Percentiles rank a stretch among this genome's conserved stretches.
Evolutionary conservation across 441 rosid species (phyloP).

Genomic region (Geranium incanum): DNA sequence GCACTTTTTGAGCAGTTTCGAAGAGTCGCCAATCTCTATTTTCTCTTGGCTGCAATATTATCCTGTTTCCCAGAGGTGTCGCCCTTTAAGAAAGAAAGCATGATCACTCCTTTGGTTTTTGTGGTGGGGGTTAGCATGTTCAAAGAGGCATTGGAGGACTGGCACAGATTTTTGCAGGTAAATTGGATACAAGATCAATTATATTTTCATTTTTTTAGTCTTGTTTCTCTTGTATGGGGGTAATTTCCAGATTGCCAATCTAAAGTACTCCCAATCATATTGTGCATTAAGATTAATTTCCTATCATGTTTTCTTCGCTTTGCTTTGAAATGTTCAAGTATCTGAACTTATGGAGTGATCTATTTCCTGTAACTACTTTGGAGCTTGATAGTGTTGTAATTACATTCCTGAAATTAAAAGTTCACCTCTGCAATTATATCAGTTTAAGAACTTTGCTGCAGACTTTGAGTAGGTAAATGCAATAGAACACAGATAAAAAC

Average conservation of each 20-base stretch:
- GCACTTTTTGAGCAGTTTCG: slow-evolving; percentile 91
- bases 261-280: not conserved
- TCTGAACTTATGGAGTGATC: slow-evolving; percentile 1
- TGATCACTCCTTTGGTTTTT: slow-evolving; percentile 64
- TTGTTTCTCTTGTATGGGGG: too few species aligned
- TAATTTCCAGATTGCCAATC: too few species aligned
- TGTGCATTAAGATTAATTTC: slow-evolving; percentile 5
- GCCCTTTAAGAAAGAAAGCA: slow-evolving; percentile 70
- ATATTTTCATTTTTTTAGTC: slow-evolving; percentile 25
- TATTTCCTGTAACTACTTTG: not conserved
- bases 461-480: not conserved
- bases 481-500: not conserved
- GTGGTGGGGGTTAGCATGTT: slow-evolving; percentile 83
- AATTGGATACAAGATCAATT: slow-evolving; percentile 23
- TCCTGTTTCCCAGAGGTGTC: slow-evolving; percentile 62
- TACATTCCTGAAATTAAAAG: slow-evolving; percentile 1
- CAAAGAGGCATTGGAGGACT: slow-evolving; percentile 82
- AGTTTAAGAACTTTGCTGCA: not conserved
- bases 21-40: slow-evolving; percentile 84
- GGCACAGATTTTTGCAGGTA: slow-evolving; percentile 79
- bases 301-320: not conserved
- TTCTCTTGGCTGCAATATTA: slow-evolving; percentile 67
- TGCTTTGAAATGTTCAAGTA: not conserved
- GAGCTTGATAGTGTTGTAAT: slow-evolving; percentile 3
- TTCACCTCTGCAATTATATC: not conserved